phyloP scores from a whole-genome alignment of 192 early-diverging fungal species.

The Coemansia brasiliensis region DNA sequence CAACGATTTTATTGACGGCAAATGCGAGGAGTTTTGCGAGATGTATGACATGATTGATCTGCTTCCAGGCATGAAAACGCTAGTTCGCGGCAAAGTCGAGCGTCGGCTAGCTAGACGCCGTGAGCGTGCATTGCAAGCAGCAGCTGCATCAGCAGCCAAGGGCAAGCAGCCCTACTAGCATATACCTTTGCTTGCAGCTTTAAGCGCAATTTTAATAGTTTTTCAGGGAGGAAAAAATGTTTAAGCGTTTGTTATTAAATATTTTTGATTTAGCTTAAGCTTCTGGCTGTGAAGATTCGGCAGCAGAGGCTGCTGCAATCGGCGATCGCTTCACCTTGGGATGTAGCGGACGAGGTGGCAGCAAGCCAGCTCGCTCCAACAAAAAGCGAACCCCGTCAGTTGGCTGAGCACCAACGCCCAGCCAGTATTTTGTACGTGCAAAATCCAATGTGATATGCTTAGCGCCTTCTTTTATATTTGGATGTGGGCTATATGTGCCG shows the following conservation, averaged over 20 bases:
- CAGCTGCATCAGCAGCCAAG: constrained; percentile 21
- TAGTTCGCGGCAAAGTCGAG: constrained; percentile 51
- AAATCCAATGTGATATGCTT: constrained; percentile 86
- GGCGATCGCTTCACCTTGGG: constrained; percentile 41
- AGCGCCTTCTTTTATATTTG: constrained; percentile 63
- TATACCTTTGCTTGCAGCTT: no score
- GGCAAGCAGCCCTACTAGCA: constrained; percentile 11
- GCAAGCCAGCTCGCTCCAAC: constrained; percentile 59
- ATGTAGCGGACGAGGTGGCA: constrained; percentile 46
- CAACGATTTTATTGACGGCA: constrained; percentile 31
- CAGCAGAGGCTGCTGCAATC: background rate
- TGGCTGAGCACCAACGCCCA: constrained; percentile 95
- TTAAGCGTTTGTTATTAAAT: constrained; percentile 3
- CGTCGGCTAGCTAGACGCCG: constrained; percentile 44
- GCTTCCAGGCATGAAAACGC: constrained; percentile 43
- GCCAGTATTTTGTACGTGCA: constrained; percentile 95
- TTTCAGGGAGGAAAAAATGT: background rate
- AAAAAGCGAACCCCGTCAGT: constrained; percentile 86
- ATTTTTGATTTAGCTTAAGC: background rate
- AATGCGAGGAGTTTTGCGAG: constrained; percentile 41
- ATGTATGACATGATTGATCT: constrained; percentile 41
- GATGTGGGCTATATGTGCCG: constrained; percentile 88
- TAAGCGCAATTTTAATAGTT: background rate
- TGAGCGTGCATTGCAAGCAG: constrained; percentile 40
- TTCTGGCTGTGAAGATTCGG: background rate